These are phyloP conservation scores for Dendrocalamus sinicus DNA, from an alignment of 176 grass and related monocot species.

Conservation along the genomic window DNA sequence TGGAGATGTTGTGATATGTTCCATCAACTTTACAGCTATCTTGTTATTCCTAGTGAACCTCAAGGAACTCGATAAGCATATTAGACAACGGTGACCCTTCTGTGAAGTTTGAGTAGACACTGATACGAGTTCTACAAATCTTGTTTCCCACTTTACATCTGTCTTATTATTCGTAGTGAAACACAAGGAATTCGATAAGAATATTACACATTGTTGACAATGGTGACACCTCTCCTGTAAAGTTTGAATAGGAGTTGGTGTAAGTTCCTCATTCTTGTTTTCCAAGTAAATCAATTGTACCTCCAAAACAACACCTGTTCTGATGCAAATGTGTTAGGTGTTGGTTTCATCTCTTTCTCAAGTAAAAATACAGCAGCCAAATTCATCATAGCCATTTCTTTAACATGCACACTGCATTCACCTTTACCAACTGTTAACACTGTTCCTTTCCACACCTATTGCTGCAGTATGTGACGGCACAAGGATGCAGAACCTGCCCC, in stretches of 20 bases:
- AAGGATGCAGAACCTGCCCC: conserved; percentile 86
- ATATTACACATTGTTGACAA: not conserved
- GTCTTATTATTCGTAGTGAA: not conserved
- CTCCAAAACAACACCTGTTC: not conserved
- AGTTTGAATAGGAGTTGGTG: not conserved
- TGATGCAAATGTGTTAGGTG: not conserved
- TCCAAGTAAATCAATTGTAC: conserved; percentile 8
- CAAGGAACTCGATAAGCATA: conserved; percentile 11
- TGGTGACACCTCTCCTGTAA: not conserved
- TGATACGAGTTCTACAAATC: conserved; percentile 4
- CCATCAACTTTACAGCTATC: conserved; percentile 15
- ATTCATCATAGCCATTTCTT: not conserved
- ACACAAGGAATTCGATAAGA: conserved; percentile 10
- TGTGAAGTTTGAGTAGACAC: conserved; percentile 10
- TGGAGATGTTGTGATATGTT: not conserved
- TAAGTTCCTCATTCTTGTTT: conserved; percentile 1
- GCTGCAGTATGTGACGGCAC: conserved; percentile 68
- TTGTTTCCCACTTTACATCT: not conserved
- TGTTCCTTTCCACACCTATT: not conserved
- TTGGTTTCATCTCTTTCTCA: conserved; percentile 25
- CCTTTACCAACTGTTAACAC: not conserved
- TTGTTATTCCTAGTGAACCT: conserved; percentile 21
- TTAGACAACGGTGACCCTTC: conserved; percentile 6
- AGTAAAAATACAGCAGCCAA: conserved; percentile 1
- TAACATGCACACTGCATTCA: not conserved